Base-by-base conservation (phyloP, 139 green algal species). In the Micromonas pusilla region DNA sequence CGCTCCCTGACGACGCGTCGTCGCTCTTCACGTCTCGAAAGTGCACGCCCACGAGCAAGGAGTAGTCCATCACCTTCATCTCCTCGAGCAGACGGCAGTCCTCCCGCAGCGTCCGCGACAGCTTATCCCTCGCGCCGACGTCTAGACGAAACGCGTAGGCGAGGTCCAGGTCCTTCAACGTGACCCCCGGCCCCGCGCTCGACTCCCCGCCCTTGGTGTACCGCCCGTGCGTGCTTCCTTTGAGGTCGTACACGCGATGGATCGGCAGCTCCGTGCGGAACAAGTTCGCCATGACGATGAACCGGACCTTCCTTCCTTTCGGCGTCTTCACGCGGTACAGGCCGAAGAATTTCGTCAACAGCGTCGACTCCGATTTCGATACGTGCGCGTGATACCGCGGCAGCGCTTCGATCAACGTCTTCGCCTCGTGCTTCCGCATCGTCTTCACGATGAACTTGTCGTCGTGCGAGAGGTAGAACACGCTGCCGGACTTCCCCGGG, bases 211-310 rank as follows among this genome's bases (percentile, higher is more conserved):
- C 79, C 28, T 73, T 68, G 30, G 66, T 83, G 20, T 66, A 70
- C n/a, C 9, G 31, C 70, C 70, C 70, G 1, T 36, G 62, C 36
- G 28, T 37, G 23, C 28, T 71, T 45, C 20, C 94, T 82, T 99
- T 99, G 34, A 99, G 85, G 83, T 98, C 94, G 77, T 89, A 99
- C 54, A 87, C 89, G 28, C 84, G 82, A 83, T 99, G 93, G 39
- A 99, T 83, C 13, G 85, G 89, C 53, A 96, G 83, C 74, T 96
- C 90, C 1, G 90, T 92, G 70, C 85, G 85, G 70, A 99, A 91
- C 23, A 97, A 81, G 83, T 97, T 99, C 79, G 78, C 86, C 95
- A 99, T 98, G 0, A 99, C 93, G 37, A 98, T 82, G 79, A 98
- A 96, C 0, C 95, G 89, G 71, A 91, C 91, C 66, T 91, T 91